phyloP scores from a whole-genome alignment of 2,329 filamentous ascomycete species.

The Claviceps sp. region DNA sequence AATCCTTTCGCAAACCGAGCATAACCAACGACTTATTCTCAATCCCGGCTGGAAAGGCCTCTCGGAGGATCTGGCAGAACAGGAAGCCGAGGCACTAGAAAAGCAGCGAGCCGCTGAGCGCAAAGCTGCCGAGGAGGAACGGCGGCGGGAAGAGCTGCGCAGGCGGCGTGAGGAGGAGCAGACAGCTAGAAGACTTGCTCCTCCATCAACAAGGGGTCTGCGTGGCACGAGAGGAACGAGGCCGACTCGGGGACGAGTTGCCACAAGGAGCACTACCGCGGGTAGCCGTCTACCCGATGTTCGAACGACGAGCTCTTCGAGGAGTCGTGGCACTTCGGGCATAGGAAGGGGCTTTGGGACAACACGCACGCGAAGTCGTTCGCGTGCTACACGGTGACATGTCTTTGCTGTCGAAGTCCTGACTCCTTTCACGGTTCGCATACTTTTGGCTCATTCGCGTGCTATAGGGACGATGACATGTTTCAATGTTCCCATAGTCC shows the following conservation, averaged over 20 bases:
- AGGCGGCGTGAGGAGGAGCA: slow-evolving; percentile 51
- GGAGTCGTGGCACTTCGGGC: slow-evolving; percentile 20
- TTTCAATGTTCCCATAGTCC: background rate
- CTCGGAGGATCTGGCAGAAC: slow-evolving; percentile 70
- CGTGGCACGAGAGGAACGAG: slow-evolving; percentile 18
- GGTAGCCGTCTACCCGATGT: slow-evolving; percentile 17
- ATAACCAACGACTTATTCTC: slow-evolving; percentile 85
- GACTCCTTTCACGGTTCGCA: background rate
- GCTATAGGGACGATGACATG: slow-evolving; percentile 13
- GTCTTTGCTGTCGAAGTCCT: background rate
- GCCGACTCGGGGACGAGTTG: slow-evolving; percentile 15
- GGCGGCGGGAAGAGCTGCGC: slow-evolving; percentile 57
- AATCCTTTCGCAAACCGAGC: slow-evolving; percentile 92
- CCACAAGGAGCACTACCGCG: slow-evolving; percentile 13
- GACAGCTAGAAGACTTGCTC: slow-evolving; percentile 19
- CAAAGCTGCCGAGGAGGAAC: slow-evolving; percentile 64
- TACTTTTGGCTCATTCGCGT: slow-evolving; percentile 15
- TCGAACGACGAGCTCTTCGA: slow-evolving; percentile 14
- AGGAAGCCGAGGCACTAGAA: slow-evolving; percentile 64
- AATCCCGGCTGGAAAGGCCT: slow-evolving; percentile 85
- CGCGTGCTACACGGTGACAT: slow-evolving; percentile 18
- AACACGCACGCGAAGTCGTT: slow-evolving; percentile 18
- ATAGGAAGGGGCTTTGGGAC: slow-evolving; percentile 22
- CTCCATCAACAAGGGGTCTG: slow-evolving; percentile 16
- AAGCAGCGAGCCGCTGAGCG: slow-evolving; percentile 68